A percentile compares a stretch with the other conserved stretches of the same genome.
phyloP scores from a whole-genome alignment of 1,284 basidiomycete species.

The Retiboletus fuscus region DNA sequence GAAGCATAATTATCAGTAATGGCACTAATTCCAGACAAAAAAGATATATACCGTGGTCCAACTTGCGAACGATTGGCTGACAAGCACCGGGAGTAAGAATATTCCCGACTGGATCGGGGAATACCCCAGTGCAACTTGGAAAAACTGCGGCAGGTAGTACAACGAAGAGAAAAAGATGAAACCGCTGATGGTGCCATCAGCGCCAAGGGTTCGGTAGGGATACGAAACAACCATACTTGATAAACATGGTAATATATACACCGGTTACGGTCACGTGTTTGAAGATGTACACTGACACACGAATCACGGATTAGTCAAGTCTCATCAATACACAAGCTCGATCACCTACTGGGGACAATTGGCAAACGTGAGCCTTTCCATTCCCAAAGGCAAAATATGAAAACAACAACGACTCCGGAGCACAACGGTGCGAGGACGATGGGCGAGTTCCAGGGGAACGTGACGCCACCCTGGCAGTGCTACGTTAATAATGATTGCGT shows the following conservation, averaged over 20 bases:
- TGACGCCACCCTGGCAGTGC: conserved; percentile 67
- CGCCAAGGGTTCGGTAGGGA: not conserved
- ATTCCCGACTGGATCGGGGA: conserved; percentile 47
- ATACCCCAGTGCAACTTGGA: conserved; percentile 75
- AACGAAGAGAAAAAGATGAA: conserved; percentile 71
- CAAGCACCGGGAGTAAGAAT: conserved; percentile 50
- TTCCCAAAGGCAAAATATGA: conserved; percentile 78
- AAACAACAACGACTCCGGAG: conserved; percentile 65
- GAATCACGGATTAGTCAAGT: conserved; percentile 11
- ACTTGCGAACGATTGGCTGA: conserved; percentile 70
- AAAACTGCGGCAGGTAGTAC: conserved; percentile 80
- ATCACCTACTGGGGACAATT: conserved; percentile 71
- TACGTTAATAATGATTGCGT: conserved; percentile 16
- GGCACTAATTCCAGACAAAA: not conserved
- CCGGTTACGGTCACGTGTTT: conserved; percentile 75
- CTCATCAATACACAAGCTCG: not conserved
- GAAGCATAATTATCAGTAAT: conserved; percentile 23
- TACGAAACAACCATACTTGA: conserved; percentile 58
- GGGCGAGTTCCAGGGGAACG: conserved; percentile 75
- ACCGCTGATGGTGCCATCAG: conserved; percentile 50
- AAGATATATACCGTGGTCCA: conserved; percentile 60
- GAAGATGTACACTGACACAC: conserved; percentile 74
- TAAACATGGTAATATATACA: conserved; percentile 75
- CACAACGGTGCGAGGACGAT: conserved; percentile 72
- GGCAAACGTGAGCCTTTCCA: conserved; percentile 76